phyloP scores from a whole-genome alignment of 1,284 basidiomycete genomes.

The Fomitopsis schrenkii region DNA sequence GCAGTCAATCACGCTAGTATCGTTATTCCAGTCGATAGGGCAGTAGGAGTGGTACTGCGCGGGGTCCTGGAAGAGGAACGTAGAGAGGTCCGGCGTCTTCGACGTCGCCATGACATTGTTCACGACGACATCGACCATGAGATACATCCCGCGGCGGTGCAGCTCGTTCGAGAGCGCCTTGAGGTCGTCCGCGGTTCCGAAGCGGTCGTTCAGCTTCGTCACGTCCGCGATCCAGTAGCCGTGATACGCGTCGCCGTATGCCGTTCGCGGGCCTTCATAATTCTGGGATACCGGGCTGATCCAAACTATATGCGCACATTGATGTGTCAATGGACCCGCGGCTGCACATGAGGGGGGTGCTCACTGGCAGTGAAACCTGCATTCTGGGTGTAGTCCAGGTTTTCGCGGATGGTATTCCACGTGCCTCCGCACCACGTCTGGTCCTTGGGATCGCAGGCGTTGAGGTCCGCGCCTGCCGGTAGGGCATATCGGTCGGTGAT shows the following conservation, averaged over 20 bases:
- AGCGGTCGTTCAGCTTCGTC: slow-evolving; percentile 61
- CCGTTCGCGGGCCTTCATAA: slow-evolving; percentile 61
- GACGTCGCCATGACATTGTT: slow-evolving; percentile 71
- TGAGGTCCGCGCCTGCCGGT: slow-evolving; percentile 46
- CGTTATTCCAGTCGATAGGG: slow-evolving; percentile 61
- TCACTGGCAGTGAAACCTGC: slow-evolving; percentile 74
- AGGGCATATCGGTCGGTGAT: slow-evolving; percentile 77
- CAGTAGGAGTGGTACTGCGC: slow-evolving; percentile 68
- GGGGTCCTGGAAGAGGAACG: slow-evolving; percentile 59
- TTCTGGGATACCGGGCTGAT: slow-evolving; percentile 70
- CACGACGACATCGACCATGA: slow-evolving; percentile 80
- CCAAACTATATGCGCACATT: slow-evolving; percentile 43
- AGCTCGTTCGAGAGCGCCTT: slow-evolving; percentile 63
- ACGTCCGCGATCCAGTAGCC: slow-evolving; percentile 69
- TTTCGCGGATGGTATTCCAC: slow-evolving; percentile 71
- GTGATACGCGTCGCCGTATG: slow-evolving; percentile 70
- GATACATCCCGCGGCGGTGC: slow-evolving; percentile 70
- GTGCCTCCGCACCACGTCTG: slow-evolving; percentile 77
- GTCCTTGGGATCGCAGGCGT: slow-evolving; percentile 49
- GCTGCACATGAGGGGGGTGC: background rate
- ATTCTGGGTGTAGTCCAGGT: slow-evolving; percentile 76
- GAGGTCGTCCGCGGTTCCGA: slow-evolving; percentile 71
- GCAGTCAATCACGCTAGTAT: slow-evolving; percentile 65
- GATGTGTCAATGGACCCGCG: too few relatives aligned
- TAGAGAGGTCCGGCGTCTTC: slow-evolving; percentile 51